A percentile compares a stretch with the other conserved stretches of the same genome.
phyloP scores from a whole-genome alignment of 306 rosid species.

The Gastrolobium bilobum region DNA sequence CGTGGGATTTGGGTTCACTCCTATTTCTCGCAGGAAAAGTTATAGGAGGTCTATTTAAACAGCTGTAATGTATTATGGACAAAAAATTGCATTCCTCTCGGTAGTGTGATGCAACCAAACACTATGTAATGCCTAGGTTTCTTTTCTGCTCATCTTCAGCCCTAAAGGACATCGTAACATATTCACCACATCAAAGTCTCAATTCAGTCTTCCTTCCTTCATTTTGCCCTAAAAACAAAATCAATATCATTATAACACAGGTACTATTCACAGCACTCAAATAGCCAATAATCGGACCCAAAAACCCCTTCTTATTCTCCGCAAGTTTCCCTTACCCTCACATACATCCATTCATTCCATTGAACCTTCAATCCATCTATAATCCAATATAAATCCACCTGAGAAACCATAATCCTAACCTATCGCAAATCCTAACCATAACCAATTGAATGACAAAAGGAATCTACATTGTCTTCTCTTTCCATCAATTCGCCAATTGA shows the following conservation, averaged over 20 bases:
- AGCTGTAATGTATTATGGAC: background rate
- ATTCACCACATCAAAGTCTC: conserved; percentile 33
- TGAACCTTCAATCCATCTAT: conserved; percentile 13
- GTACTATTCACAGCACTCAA: conserved; percentile 2
- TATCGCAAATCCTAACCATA: background rate
- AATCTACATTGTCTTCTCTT: conserved; percentile 29
- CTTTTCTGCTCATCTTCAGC: conserved; percentile 29
- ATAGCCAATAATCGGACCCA: background rate
- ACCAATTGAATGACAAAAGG: conserved; percentile 1
- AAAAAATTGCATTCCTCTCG: conserved; percentile 13
- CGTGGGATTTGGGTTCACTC: conserved; percentile 21
- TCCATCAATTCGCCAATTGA: background rate
- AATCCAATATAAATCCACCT: conserved; percentile 5
- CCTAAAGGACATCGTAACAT: background rate
- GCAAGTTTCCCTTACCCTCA: conserved; percentile 1
- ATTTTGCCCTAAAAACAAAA: conserved; percentile 38
- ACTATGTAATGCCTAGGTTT: conserved; percentile 15
- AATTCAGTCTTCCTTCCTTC: conserved; percentile 18
- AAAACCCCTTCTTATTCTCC: conserved; percentile 13
- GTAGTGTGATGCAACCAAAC: conserved; percentile 32
- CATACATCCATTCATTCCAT: conserved; percentile 8
- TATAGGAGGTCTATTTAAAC: background rate
- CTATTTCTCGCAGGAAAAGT: background rate
- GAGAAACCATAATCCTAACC: conserved; percentile 23
- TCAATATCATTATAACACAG: conserved; percentile 8